phyloP scores from a whole-genome alignment of 805 yeast genomes.

The Hemisphaericaspora nanyangensis region DNA sequence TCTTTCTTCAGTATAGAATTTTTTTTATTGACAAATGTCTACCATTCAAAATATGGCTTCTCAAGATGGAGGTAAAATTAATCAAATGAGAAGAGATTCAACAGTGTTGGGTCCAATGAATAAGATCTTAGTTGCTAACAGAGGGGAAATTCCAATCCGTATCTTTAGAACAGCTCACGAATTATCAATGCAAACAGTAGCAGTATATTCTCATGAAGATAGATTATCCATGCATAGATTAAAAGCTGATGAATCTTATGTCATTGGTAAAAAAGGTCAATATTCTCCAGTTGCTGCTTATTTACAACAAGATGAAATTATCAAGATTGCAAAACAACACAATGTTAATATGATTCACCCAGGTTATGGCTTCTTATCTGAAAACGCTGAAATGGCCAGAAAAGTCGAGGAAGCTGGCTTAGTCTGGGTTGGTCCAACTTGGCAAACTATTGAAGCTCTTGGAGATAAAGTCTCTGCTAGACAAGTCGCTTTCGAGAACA shows the following conservation, averaged over 20 bases:
- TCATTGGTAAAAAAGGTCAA: constrained; percentile 84
- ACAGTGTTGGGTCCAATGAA: constrained; percentile 44
- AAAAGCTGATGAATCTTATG: constrained; percentile 92
- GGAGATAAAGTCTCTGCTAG: constrained; percentile 98
- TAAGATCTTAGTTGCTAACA: constrained; percentile 74
- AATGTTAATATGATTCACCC: constrained; percentile 86
- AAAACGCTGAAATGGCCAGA: constrained; percentile 88
- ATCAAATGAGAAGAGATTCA: constrained; percentile 35
- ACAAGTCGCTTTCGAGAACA: constrained; percentile 70
- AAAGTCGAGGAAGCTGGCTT: constrained; percentile 89
- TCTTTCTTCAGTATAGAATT: neutral
- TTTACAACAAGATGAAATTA: constrained; percentile 91
- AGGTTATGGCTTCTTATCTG: constrained; percentile 63
- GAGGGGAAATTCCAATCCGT: constrained; percentile 83
- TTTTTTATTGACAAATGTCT: constrained; percentile 2
- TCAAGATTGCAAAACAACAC: constrained; percentile 52
- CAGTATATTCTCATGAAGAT: constrained; percentile 95
- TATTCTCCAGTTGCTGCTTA: constrained; percentile 95
- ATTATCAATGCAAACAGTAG: constrained; percentile 94
- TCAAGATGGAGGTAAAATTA: constrained; percentile 9
- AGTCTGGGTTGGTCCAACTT: constrained; percentile 94
- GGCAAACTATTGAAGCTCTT: constrained; percentile 82
- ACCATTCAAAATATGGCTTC: constrained; percentile 2
- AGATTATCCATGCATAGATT: constrained; percentile 90
- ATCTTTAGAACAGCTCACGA: constrained; percentile 98